Evolutionary conservation across 805 yeast species (phyloP).

Genomic region (Cyberlindnera suaveolens): DNA sequence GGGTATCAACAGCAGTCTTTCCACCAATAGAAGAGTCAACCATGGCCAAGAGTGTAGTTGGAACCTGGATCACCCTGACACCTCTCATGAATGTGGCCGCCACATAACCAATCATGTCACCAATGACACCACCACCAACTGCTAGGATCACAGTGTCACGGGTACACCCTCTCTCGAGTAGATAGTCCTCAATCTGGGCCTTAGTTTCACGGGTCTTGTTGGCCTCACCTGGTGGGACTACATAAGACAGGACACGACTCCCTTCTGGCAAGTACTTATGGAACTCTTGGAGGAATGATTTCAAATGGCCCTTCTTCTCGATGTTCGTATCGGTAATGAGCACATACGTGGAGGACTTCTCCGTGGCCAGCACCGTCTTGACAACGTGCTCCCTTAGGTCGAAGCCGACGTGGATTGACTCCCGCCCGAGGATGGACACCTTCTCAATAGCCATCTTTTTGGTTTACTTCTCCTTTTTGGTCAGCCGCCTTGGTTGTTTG

Average conservation of each 20-base stretch:
- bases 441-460: conserved; percentile 26
- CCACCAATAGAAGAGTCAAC: conserved; percentile 98
- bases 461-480: neutral
- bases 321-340: conserved; percentile 83
- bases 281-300: conserved; percentile 39
- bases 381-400: conserved; percentile 71
- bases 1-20: conserved; percentile 96
- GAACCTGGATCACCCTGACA: conserved; percentile 86
- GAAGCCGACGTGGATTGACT: conserved; percentile 87
- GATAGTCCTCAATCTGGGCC: conserved; percentile 87
- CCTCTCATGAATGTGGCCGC: conserved; percentile 99
- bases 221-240: conserved; percentile 89
- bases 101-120: conserved; percentile 97
- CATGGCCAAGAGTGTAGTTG: conserved; percentile 92
- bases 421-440: conserved; percentile 75
- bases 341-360: conserved; percentile 87
- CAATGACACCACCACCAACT: conserved; percentile 97
- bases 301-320: conserved; percentile 56
- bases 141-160: conserved; percentile 94
- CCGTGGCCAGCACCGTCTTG: conserved; percentile 49
- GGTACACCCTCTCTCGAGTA: conserved; percentile 80
- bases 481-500: neutral
- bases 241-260: conserved; percentile 65
- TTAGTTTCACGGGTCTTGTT: conserved; percentile 84
- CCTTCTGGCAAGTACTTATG: conserved; percentile 36